Evolutionary conservation across 257 asterid species (phyloP).

Genomic region (Solanum arcanum): DNA sequence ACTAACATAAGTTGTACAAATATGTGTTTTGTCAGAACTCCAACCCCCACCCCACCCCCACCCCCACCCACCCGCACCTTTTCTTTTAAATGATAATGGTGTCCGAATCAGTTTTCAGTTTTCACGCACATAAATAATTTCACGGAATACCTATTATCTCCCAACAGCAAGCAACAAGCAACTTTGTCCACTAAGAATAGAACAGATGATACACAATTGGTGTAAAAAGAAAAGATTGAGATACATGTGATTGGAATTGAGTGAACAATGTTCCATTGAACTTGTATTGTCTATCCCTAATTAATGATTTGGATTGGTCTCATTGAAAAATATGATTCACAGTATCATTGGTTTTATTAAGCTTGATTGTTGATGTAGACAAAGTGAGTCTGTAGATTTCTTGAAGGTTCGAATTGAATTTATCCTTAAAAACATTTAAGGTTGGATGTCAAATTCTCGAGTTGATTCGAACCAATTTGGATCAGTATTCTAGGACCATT

Average conservation of each 20-base stretch:
- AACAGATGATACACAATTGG: not conserved
- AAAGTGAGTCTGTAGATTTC: not conserved
- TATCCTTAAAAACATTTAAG: not conserved
- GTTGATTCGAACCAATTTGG: not conserved
- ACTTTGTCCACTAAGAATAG: not conserved
- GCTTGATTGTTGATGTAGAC: not conserved
- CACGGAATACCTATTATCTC: too few species aligned
- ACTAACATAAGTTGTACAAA: not conserved
- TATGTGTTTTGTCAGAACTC: not conserved
- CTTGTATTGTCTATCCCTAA: not conserved
- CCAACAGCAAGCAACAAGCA: too few species aligned
- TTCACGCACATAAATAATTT: too few species aligned
- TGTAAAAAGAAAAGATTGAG: not conserved
- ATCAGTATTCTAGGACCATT: not conserved
- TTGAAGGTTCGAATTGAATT: not conserved
- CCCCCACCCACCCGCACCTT: accelerated
- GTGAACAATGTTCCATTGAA: not conserved
- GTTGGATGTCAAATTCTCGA: not conserved
- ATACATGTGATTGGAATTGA: not conserved
- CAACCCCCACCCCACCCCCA: too few species aligned
- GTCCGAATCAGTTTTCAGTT: not conserved
- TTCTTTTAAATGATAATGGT: too few species aligned
- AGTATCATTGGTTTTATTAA: not conserved
- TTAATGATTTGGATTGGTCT: not conserved
- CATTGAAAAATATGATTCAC: not conserved